Evolutionary conservation across 148 eudicot species (phyloP).

Genomic region (Rheum nobile): DNA sequence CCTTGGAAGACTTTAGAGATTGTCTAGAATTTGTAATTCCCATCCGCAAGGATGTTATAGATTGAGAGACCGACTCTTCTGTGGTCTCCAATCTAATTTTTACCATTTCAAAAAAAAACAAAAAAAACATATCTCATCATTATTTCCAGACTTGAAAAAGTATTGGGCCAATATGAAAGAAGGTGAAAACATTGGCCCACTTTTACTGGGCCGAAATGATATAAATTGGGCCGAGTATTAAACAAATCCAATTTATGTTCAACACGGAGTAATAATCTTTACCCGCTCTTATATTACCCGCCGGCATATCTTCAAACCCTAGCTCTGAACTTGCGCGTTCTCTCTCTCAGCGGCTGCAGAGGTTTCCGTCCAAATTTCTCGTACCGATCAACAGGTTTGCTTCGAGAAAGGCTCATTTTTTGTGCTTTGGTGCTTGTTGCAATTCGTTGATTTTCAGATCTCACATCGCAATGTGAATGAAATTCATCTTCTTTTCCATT

Average conservation of each 20-base stretch:
- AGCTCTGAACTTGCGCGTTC: neutral
- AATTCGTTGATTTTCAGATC: neutral
- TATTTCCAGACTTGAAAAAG: too few relatives aligned
- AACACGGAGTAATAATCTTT: neutral
- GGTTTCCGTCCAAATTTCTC: neutral
- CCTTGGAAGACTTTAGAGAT: too few relatives aligned
- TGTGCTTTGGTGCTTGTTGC: neutral
- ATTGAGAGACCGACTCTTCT: too few relatives aligned
- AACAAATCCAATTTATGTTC: neutral
- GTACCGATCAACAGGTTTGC: neutral
- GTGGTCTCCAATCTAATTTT: too few relatives aligned
- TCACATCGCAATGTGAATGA: neutral
- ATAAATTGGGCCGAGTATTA: neutral
- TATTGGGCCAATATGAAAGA: neutral
- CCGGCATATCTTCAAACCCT: slow-evolving; percentile 2
- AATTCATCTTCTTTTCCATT: neutral
- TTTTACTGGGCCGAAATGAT: neutral
- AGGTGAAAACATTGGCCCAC: too few relatives aligned
- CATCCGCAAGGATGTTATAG: too few relatives aligned
- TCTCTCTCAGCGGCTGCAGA: neutral
- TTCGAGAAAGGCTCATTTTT: neutral
- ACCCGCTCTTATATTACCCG: neutral
- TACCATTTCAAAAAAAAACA: too few relatives aligned
- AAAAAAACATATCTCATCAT: too few relatives aligned
- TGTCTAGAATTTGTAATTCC: too few relatives aligned